Percentiles rank a stretch among this genome's conserved stretches.
These are phyloP conservation scores for Ogataea neopini DNA, from an alignment of 805 yeast species.

Conservation along the genomic window DNA sequence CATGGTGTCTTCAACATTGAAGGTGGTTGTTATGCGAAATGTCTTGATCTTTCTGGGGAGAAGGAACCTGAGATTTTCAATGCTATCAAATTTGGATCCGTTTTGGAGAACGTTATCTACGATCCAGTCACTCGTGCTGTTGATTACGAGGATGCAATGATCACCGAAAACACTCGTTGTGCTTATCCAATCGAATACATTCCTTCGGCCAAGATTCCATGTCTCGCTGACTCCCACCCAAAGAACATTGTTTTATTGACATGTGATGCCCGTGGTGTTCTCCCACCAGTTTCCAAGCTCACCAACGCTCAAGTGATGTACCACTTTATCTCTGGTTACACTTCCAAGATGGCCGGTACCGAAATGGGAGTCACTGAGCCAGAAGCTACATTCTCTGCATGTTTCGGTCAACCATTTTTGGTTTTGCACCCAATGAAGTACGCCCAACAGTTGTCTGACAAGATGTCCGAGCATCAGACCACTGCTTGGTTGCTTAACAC, in stretches of 20 bases:
- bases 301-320: constrained; percentile 97
- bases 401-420: constrained; percentile 98
- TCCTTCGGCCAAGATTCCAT: constrained; percentile 95
- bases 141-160: constrained; percentile 76
- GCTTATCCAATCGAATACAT: constrained; percentile 97
- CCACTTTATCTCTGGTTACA: constrained; percentile 97
- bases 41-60: constrained; percentile 83
- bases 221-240: constrained; percentile 87
- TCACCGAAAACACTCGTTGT: constrained; percentile 98
- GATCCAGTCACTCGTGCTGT: constrained; percentile 77
- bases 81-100: constrained; percentile 92
- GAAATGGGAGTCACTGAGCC: constrained; percentile 99
- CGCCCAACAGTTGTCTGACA: constrained; percentile 93
- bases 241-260: constrained; percentile 88
- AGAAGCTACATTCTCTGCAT: constrained; percentile 95
- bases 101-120: constrained; percentile 89
- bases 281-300: constrained; percentile 94
- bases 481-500: constrained; percentile 96
- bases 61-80: constrained; percentile 97
- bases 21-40: constrained; percentile 99
- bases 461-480: constrained; percentile 85
- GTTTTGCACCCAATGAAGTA: constrained; percentile 97
- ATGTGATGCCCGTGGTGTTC: constrained; percentile 97
- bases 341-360: constrained; percentile 99
- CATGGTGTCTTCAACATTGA: constrained; percentile 98